Base-by-base conservation (phyloP, 225 moss, liverwort and hornwort genomes). In the Ulota crispa region DNA sequence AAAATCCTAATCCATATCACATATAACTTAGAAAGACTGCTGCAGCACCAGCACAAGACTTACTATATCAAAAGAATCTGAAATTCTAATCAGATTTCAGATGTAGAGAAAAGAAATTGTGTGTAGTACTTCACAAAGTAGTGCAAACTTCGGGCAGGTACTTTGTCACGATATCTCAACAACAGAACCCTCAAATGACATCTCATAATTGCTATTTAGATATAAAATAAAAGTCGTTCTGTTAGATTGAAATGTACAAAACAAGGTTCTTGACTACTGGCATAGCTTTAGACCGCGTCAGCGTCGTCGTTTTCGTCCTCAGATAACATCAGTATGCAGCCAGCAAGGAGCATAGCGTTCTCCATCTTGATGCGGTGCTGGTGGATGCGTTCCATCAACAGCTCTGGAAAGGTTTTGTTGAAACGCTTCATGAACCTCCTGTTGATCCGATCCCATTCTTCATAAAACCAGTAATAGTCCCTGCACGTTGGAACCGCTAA, bases 401-500 rank as follows among this genome's bases (percentile, higher is more conserved):
- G 6, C 20, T 88, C 15, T n/a, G 64, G 57, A 31, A 88, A 88
- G 4, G 63, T 75, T 67, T 90, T 88, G 28, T 59, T 42, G 64
- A 75, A 80, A 1, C 1, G 34, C 54, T 78, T 78, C 50, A 73
- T 62, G 9, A 90, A 78, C 0, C 0, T 57, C 5, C 73, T 68
- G 2, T 80, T 80, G 13, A 86, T 69, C 2, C 1, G 37, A 43
- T 84, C n/a, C 90, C 90, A 88, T 80, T 83, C 78, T 71, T 90
- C 83, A 6, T 90, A 88, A 82, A 83, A 90, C 88, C 90, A 90
- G 66, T 85, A 86, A 43, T 86, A 90, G 64, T 88, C 84, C 63
- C 83, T 90, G 0, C 4, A 83, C 26, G 1, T 43, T 71, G 57
- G 24, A 67, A 9, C 0, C 8, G 2, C 1, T 15, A 19, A 70